Conservation (phyloP, 108 stramenopile species). For the Cyclotella atomus region DNA sequence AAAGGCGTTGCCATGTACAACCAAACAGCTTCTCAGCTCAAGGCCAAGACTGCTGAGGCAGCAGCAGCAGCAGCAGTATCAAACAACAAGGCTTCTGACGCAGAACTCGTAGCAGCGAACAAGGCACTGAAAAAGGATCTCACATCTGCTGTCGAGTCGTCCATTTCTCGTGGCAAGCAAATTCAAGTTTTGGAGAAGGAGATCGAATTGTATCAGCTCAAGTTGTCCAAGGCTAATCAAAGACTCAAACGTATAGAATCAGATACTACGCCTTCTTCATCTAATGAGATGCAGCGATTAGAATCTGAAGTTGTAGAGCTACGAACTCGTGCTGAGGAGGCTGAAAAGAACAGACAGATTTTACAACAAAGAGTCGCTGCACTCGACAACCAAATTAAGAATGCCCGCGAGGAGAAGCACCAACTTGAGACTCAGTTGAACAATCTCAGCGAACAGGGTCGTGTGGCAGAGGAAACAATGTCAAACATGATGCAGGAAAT, state of each 20-base stretch:
- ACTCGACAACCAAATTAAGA: no score
- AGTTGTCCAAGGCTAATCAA: constrained; percentile 24
- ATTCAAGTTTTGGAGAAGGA: constrained; percentile 21
- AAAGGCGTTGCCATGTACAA: constrained; percentile 7
- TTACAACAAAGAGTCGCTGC: not conserved
- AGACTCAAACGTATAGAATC: not conserved
- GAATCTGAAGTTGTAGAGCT: not conserved
- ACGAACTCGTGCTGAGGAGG: not conserved
- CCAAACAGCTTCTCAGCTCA: constrained; percentile 3
- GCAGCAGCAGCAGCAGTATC: not conserved
- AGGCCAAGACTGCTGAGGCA: constrained; percentile 10
- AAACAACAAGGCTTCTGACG: not conserved
- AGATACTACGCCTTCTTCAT: not conserved
- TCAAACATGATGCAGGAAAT: no score
- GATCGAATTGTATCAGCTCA: not conserved
- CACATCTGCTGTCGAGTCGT: constrained; percentile 18
- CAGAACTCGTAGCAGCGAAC: constrained; percentile 9
- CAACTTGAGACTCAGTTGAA: no score
- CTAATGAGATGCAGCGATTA: constrained; percentile 13
- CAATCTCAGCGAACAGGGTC: no score
- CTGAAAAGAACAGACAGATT: not conserved
- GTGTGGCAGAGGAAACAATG: no score
- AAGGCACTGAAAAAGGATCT: constrained; percentile 16
- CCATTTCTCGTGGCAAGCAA: constrained; percentile 16
- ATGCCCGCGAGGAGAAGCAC: no score